Evolutionary conservation across 2,329 filamentous ascomycete genomes (phyloP).

Genomic region (Ceratocystis albifundus): DNA sequence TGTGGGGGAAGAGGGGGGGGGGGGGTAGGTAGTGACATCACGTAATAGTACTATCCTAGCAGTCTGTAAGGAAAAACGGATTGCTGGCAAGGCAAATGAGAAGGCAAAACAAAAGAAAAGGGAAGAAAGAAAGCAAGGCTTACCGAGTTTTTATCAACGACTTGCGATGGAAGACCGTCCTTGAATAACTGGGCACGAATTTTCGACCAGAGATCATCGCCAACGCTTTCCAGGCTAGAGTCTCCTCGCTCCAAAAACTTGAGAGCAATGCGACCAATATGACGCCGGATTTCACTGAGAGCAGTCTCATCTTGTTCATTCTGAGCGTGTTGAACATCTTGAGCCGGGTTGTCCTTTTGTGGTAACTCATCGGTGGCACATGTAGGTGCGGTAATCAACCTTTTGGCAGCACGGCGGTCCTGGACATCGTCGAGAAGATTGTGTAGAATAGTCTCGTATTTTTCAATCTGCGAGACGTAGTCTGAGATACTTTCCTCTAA

Average conservation of each 20-base stretch:
- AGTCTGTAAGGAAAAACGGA: too few relatives aligned
- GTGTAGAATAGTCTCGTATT: conserved; percentile 43
- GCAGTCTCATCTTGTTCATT: conserved; percentile 8
- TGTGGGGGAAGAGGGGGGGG: too few relatives aligned
- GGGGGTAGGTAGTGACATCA: too few relatives aligned
- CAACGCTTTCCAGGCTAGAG: conserved; percentile 33
- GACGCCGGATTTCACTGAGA: conserved; percentile 15
- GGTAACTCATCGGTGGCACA: conserved; percentile 32
- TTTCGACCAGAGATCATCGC: conserved; percentile 46
- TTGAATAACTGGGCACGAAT: conserved; percentile 47
- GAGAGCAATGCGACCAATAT: conserved; percentile 44
- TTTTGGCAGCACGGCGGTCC: conserved; percentile 37
- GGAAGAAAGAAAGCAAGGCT: conserved; percentile 23
- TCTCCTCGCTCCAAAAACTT: conserved; percentile 38
- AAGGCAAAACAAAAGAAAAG: background rate
- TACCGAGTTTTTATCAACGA: conserved; percentile 48
- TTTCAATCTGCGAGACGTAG: conserved; percentile 34
- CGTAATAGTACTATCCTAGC: too few relatives aligned
- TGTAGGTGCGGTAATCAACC: conserved; percentile 26
- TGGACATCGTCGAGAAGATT: conserved; percentile 48
- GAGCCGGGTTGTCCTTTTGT: conserved; percentile 39
- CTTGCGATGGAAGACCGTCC: conserved; percentile 46
- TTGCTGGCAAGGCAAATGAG: too few relatives aligned
- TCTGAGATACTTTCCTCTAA: conserved; percentile 25
- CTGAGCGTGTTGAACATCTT: background rate